Evolutionary conservation across 2,329 filamentous ascomycete genomes (phyloP), one percentile per base, ranked within the genome.

Genomic region (Cercospora sp.): DNA sequence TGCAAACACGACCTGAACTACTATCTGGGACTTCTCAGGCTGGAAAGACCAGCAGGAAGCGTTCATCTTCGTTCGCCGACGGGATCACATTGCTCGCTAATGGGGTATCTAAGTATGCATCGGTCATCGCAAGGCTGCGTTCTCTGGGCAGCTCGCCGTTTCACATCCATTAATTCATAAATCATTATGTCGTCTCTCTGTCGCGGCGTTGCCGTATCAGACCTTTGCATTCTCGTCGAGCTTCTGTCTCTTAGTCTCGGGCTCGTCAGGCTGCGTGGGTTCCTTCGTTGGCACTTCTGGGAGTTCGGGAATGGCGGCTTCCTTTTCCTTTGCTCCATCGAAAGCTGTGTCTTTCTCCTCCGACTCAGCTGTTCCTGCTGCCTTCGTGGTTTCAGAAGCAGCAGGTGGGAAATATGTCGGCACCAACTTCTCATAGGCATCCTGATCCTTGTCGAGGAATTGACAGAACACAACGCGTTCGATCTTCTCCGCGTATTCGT

Each of bases 391-490:
- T 39, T 20, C 42, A 28, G 65, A 20, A 20, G 36, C 53, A 16
- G 68, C 67, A 42, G 85, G 85, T 20, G 85, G 84, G 70, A 87
- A 86, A 75, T 81, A 82, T 63, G 76, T 76, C 3, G 55, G 55
- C 6, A 59, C 55, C 55, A 59, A 36, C 26, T 86, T 73, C 62
- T 89, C 83, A 78, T 98, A 98, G 0, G 91, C 89, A 45, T 82
- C 79, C 67, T 91, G 87, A 74, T 98, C 94, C 80, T 94, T 94
- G 63, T 83, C 79, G 77, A 91, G 84, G 78, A 96, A 97, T 16
- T 89, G 91, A 75, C 94, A 94, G 81, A 98, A 96, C 18, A 97
- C 85, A 12, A 98, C 87, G 73, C 88, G 87, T 55, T 92, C 87
- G 31, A 97, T 78, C 73, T 83, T 85, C 23, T 77, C 75, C 57